phyloP scores from a whole-genome alignment of 257 asterid genomes.

The Knoxia roxburghii region DNA sequence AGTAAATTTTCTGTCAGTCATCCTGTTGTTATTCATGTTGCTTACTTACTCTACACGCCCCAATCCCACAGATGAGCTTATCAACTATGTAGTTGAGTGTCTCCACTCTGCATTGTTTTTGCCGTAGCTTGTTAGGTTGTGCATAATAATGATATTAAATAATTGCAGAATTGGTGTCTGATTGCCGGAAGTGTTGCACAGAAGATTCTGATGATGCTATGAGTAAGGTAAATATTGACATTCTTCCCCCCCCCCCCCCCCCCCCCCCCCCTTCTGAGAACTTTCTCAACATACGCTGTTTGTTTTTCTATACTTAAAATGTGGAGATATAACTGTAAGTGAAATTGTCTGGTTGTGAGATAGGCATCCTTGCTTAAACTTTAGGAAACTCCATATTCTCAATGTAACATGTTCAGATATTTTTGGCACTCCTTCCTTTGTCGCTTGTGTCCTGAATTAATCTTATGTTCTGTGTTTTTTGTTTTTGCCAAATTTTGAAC shows the following conservation, averaged over 20 bases:
- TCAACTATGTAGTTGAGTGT: background rate
- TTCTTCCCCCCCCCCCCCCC: no score
- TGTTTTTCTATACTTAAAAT: background rate
- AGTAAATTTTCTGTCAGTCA: background rate
- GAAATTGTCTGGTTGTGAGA: background rate
- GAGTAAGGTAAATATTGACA: constrained; percentile 56
- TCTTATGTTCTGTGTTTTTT: background rate
- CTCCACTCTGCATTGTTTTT: background rate
- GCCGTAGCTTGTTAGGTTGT: background rate
- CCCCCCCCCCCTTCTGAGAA: background rate
- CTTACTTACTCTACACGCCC: background rate
- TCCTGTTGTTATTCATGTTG: background rate
- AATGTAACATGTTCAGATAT: no score
- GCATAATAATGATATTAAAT: background rate
- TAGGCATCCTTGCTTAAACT: background rate
- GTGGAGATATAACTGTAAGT: background rate
- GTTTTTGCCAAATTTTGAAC: background rate
- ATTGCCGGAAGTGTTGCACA: constrained; percentile 79
- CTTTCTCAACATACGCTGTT: background rate
- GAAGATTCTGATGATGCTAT: constrained; percentile 95
- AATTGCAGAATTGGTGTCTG: constrained; percentile 69
- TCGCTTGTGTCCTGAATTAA: background rate
- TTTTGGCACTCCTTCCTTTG: background rate
- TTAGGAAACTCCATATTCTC: background rate
- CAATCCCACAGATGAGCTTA: background rate